Percentiles rank a stretch among this genome's conserved stretches.
Conservation (phyloP, 192 early-diverging fungal genomes). For the Oehlia diaphana region DNA sequence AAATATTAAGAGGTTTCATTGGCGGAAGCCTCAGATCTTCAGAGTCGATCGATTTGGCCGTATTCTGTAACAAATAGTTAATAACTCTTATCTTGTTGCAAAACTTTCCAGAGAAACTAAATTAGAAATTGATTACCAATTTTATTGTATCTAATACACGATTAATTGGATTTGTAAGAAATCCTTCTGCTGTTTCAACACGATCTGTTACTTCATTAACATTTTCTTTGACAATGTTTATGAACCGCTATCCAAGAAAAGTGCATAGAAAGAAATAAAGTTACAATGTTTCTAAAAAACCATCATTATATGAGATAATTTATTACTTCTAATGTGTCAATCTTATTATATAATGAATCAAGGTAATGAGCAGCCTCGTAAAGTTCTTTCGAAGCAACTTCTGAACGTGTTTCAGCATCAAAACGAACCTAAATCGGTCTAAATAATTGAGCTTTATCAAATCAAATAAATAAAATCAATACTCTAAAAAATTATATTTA, state of each 20-base stretch:
- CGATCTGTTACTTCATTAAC: conserved; percentile 26
- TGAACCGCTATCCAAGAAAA: not conserved
- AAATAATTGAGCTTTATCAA: not conserved
- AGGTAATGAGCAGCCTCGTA: conserved; percentile 23
- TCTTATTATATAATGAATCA: conserved; percentile 24
- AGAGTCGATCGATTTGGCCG: conserved; percentile 18
- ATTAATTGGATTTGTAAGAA: conserved; percentile 29
- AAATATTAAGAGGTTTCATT: conserved; percentile 28
- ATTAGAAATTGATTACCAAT: not conserved
- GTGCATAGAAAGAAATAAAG: not conserved
- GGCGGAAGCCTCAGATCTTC: conserved; percentile 15
- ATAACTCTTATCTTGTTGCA: not conserved
- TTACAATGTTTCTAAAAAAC: not conserved
- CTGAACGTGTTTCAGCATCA: conserved; percentile 4
- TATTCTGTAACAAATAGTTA: conserved; percentile 9
- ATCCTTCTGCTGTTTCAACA: conserved; percentile 19
- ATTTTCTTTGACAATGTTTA: conserved; percentile 19
- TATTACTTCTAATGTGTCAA: conserved; percentile 21
- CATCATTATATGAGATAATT: not conserved
- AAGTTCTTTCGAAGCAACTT: conserved; percentile 23
- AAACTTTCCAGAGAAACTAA: not conserved
- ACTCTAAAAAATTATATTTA: not conserved
- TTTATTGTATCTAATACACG: conserved; percentile 23
- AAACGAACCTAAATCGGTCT: not conserved
- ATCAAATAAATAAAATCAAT: not conserved